These are phyloP conservation scores for Cordyceps cateniannulata DNA, from an alignment of 2,329 filamentous ascomycete genomes.

Conservation along the genomic window DNA sequence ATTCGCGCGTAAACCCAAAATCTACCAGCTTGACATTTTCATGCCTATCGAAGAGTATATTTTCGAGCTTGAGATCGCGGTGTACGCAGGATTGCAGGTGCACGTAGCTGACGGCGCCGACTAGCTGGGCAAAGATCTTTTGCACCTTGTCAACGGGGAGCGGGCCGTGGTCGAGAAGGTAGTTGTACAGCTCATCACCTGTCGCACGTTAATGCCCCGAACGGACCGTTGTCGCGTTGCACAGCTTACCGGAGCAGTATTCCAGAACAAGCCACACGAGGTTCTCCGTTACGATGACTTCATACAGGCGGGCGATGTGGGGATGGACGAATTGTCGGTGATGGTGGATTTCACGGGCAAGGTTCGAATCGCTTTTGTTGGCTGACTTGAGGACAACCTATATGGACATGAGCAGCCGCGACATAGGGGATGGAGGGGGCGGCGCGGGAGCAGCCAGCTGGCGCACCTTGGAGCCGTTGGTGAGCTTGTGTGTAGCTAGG, in stretches of 20 bases:
- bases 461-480: conserved; percentile 89
- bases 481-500: conserved; percentile 91
- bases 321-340: conserved; percentile 97
- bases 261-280: conserved; percentile 96
- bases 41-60: conserved; percentile 87
- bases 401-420: not conserved
- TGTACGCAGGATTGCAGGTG: conserved; percentile 94
- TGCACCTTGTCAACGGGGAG: conserved; percentile 82
- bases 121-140: conserved; percentile 91
- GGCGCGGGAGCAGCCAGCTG: not conserved
- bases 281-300: conserved; percentile 93
- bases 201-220: not conserved
- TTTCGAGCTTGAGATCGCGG: conserved; percentile 88
- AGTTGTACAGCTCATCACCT: conserved; percentile 97
- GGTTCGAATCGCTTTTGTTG: conserved; percentile 90
- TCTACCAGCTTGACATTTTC: conserved; percentile 97
- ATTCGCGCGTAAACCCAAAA: conserved; percentile 96
- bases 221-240: not conserved
- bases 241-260: conserved; percentile 74
- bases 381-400: conserved; percentile 98
- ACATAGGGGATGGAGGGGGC: not conserved
- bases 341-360: conserved; percentile 96
- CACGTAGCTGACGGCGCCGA: conserved; percentile 91
- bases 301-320: conserved; percentile 92
- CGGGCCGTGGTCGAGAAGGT: conserved; percentile 80